Evolutionary conservation across 306 rosid genomes (phyloP), one percentile per base, ranked within the genome.

Genomic region (Castanea crenata): DNA sequence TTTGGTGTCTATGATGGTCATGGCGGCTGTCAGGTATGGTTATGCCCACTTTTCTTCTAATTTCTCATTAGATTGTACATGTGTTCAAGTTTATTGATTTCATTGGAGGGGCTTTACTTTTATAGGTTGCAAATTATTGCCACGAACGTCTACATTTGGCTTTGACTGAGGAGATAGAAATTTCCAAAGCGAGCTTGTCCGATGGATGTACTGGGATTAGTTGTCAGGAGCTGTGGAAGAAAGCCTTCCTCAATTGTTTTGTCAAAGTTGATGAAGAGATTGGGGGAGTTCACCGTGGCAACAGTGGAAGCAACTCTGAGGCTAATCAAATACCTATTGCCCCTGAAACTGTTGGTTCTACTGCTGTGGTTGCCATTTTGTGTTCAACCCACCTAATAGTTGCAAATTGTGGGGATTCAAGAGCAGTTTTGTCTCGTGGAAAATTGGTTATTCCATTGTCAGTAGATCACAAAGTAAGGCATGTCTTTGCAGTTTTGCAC

Each of bases 1-100:
- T 89, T 87, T 58, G 94, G 90, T 41, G 94, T 91, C 79, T 93
- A 89, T 69, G 98, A 93, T 88, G 98, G 97, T 61, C 98, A 93
- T 77, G 94, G 98, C 1, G 97, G 98, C 62, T 80, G 73, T 71
- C 91, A 91, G 98, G 98, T 91, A 80, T 59, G 82, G 55, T 68
- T 44, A 56, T 9, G 25, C 49, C 9, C 9, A 14, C 15, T 19
- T 10, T 10, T 49, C 38, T 41, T 14, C 32, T 19, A 74, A 61
- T 61, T 23, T 19, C 64, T 68, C 25, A 69, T 27, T 78, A 71
- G 63, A 71, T 80, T 23, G 27, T 61, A 61, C 59, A 31, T 74
- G 23, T 69, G 35, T 55, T 84, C 77, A 80, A 19, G 7, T 79
- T 56, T 46, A 62, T 75, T 57, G 59, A 18, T 78, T 79, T 46